Base-by-base conservation (phyloP, 176 grass and related monocot species). In the Areca catechu region DNA sequence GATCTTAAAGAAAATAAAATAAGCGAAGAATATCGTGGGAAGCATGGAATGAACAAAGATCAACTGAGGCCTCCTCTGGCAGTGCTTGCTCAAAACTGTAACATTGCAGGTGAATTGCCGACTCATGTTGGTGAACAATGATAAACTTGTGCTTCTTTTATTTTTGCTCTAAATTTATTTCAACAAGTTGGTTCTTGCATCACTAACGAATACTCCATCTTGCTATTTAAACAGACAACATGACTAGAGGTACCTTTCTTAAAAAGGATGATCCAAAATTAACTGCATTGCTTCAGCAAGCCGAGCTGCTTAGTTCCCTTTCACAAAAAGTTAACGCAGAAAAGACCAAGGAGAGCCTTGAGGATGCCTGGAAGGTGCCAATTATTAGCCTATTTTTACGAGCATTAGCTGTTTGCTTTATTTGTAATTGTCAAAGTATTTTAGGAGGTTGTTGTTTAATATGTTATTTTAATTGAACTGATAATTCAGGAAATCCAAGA, bases 291-390 rank as follows among this genome's bases (percentile, higher is more conserved):
- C 70, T 98, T 69, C 81, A 85, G 67, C 88, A 85, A 89, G 81
- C 79, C 69, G 88, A 98, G 24, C 74, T 92, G 56, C 84, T 93
- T 59, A 85, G 70, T 53, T 93, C 84, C 66, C 79, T 98, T 77
- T 84, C 94, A 23, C 68, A 74, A 59, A 89, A 93, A 89, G 65
- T 98, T 25, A 98, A 89, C 60, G 58, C 69, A 66, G 94, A 85
- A 55, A 73, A 84, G 23, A 83, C 70, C 0, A 81, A 81, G 67
- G 78, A 83, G 70, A 98, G 84, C 55, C 78, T 89, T 70, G 94
- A 98, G 49, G 88, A 98, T 74, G 84, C 94, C 21, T 85, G 94
- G 88, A 78, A 98, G 88, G 94, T 93, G 72, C 76, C 57, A 14
- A 27, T 78, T 30, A 19, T 50, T 23, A 3, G 22, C 27, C 27